These are phyloP conservation scores for Sarocladium strictum DNA, from an alignment of 2,329 filamentous ascomycete genomes.

Conservation along the genomic window DNA sequence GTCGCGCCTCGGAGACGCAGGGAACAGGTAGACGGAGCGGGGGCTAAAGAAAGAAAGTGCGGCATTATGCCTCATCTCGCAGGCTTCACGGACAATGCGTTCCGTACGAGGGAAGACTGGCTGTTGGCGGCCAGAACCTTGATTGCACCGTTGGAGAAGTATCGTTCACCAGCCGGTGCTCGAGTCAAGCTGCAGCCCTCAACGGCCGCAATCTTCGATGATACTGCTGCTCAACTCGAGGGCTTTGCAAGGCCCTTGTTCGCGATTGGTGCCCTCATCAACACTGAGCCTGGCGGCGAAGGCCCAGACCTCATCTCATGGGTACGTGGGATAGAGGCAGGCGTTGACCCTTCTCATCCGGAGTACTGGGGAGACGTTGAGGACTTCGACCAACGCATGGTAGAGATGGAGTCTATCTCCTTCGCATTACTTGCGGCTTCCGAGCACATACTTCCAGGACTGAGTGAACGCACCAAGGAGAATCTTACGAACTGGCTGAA, in stretches of 20 bases:
- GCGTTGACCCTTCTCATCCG: conserved; percentile 25
- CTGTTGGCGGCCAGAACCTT: conserved; percentile 28
- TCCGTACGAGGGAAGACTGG: conserved; percentile 29
- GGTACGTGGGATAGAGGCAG: conserved; percentile 23
- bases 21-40: not conserved
- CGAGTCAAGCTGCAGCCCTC: conserved; percentile 30
- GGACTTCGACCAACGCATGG: conserved; percentile 46
- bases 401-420: conserved; percentile 45
- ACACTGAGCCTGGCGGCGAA: conserved; percentile 14
- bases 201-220: conserved; percentile 37
- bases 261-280: conserved; percentile 33
- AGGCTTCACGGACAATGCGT: conserved; percentile 25
- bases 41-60: not conserved
- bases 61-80: conserved; percentile 5
- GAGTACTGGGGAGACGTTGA: conserved; percentile 43
- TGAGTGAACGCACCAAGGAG: conserved; percentile 21
- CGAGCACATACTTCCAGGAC: conserved; percentile 23
- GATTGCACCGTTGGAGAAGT: conserved; percentile 24
- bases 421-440: conserved; percentile 41
- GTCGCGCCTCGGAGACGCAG: too few species aligned
- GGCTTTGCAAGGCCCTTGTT: conserved; percentile 36
- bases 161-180: conserved; percentile 28
- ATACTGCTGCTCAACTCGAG: conserved; percentile 38
- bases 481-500: conserved; percentile 36
- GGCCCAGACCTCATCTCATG: conserved; percentile 16